Conservation (phyloP, 352 stramenopile species). For the Phytopythium vexans region DNA sequence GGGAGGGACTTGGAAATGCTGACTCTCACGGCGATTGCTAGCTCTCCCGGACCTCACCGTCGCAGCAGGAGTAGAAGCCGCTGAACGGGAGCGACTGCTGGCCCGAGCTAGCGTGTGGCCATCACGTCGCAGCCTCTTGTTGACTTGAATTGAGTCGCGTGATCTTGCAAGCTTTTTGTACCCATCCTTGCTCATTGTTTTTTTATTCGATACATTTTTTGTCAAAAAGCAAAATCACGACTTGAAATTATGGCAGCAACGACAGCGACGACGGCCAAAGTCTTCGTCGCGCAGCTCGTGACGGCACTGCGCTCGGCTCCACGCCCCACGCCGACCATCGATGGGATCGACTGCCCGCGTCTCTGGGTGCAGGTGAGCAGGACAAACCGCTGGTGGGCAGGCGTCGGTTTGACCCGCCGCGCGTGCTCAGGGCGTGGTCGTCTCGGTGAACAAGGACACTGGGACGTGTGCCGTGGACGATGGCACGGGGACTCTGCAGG, state of each 20-base stretch:
- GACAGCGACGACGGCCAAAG: constrained; percentile 39
- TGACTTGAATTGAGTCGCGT: too few relatives aligned
- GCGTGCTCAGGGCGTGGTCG: constrained; percentile 47
- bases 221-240: too few relatives aligned
- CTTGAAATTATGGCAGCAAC: background rate
- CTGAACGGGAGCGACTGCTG: too few relatives aligned
- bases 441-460: constrained; percentile 25
- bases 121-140: too few relatives aligned
- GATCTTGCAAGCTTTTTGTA: too few relatives aligned
- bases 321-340: constrained; percentile 42
- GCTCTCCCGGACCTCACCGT: too few relatives aligned
- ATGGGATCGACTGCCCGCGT: constrained; percentile 57
- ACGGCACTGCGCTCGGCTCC: constrained; percentile 29
- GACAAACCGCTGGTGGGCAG: background rate
- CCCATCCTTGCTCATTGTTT: too few relatives aligned
- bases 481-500: constrained; percentile 54
- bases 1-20: too few relatives aligned
- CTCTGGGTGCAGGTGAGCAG: constrained; percentile 70
- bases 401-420: background rate
- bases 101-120: too few relatives aligned
- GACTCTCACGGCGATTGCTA: too few relatives aligned
- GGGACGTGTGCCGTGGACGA: constrained; percentile 64
- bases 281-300: constrained; percentile 58
- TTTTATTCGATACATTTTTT: too few relatives aligned
- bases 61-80: too few relatives aligned